A percentile compares a stretch with the other conserved stretches of the same genome.
Evolutionary conservation across 2,329 filamentous ascomycete genomes (phyloP).

Genomic region (Biscogniauxia marginata): DNA sequence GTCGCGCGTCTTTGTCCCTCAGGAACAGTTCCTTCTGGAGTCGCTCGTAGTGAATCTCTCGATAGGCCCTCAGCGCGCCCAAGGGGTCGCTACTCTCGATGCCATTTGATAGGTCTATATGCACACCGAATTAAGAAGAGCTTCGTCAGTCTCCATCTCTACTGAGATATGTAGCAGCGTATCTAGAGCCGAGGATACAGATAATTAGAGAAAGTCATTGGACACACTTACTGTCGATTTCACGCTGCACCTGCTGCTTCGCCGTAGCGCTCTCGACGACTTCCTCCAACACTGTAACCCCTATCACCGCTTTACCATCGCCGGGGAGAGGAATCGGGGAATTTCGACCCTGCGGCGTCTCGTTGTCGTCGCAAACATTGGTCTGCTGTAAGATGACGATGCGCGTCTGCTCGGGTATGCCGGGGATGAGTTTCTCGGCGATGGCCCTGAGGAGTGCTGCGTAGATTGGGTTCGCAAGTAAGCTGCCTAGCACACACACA

Average conservation of each 20-base stretch:
- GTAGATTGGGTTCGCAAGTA: too few relatives aligned
- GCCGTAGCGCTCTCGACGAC: constrained; percentile 63
- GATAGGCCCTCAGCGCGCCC: constrained; percentile 58
- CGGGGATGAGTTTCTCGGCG: constrained; percentile 75
- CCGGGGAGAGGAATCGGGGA: background rate
- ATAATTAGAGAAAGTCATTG: background rate
- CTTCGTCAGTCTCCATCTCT: constrained; percentile 1
- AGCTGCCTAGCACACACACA: too few relatives aligned
- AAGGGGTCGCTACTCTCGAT: constrained; percentile 58
- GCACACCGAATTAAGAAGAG: too few relatives aligned
- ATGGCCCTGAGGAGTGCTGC: constrained; percentile 71
- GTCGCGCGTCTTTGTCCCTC: constrained; percentile 69
- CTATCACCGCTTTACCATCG: constrained; percentile 5
- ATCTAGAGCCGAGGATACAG: background rate
- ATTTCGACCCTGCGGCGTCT: constrained; percentile 25
- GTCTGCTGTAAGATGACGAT: constrained; percentile 72
- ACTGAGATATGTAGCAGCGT: background rate
- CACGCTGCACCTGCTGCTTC: constrained; percentile 55
- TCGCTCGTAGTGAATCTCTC: constrained; percentile 61
- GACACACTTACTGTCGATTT: constrained; percentile 53
- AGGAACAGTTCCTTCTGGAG: constrained; percentile 64
- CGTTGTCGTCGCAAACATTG: constrained; percentile 36
- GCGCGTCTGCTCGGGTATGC: constrained; percentile 64
- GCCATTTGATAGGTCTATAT: constrained; percentile 54
- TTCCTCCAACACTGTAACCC: constrained; percentile 58